Conservation (phyloP, 306 rosid species). For the Notholithocarpus densiflorus region DNA sequence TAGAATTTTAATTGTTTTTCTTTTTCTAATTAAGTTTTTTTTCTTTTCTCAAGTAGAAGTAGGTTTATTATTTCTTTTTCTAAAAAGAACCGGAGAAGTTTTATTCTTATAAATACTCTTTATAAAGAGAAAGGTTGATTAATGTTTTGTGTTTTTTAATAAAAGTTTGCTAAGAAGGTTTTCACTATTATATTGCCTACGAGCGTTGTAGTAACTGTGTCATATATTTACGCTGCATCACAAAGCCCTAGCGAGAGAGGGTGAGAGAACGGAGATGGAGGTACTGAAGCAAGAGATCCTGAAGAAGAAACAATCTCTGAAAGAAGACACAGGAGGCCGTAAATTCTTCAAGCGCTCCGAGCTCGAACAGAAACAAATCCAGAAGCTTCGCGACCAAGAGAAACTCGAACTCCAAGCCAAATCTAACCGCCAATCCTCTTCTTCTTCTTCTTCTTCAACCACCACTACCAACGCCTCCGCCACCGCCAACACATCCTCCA, state of each 20-base stretch:
- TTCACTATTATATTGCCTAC: too few relatives aligned
- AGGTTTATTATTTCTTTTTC: too few relatives aligned
- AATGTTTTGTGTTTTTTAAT: too few relatives aligned
- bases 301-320: conserved; percentile 72
- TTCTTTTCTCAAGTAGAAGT: fast-evolving
- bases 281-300: conserved; percentile 77
- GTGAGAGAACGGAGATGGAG: conserved; percentile 58
- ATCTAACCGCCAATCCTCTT: conserved; percentile 46
- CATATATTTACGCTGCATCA: background rate
- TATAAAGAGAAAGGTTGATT: too few relatives aligned
- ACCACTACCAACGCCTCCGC: background rate
- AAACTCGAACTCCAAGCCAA: conserved; percentile 87
- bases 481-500: conserved; percentile 24
- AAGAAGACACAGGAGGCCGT: conserved; percentile 80
- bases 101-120: too few relatives aligned
- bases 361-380: conserved; percentile 76
- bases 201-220: too few relatives aligned
- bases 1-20: fast-evolving
- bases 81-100: fast-evolving
- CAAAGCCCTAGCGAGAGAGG: conserved; percentile 19
- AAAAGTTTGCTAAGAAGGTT: too few relatives aligned
- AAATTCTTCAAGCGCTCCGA: conserved; percentile 89
- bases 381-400: conserved; percentile 88
- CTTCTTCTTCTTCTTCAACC: conserved; percentile 34
- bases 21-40: fast-evolving